These are phyloP conservation scores for Entomortierella lignicola DNA, from an alignment of 192 early-diverging fungal species.

Conservation along the genomic window DNA sequence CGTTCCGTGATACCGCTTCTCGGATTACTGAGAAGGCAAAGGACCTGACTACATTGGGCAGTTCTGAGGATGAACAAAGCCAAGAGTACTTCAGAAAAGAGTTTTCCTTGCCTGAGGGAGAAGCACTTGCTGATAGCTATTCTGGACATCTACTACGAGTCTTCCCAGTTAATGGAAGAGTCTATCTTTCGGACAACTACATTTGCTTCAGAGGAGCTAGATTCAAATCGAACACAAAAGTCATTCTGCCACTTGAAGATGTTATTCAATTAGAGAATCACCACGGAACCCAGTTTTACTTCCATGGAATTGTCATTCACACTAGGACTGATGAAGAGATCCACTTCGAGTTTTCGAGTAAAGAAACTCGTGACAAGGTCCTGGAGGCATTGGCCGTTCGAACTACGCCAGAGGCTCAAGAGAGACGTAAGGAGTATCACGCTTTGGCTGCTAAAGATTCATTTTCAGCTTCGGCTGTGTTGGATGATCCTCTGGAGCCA, in stretches of 20 bases:
- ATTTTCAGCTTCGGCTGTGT: slow-evolving; percentile 25
- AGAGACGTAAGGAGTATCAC: slow-evolving; percentile 17
- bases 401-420: slow-evolving; percentile 32
- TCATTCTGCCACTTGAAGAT: slow-evolving; percentile 68
- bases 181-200: slow-evolving; percentile 72
- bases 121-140: slow-evolving; percentile 60
- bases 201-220: slow-evolving; percentile 71
- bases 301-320: slow-evolving; percentile 58
- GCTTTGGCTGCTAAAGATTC: slow-evolving; percentile 32
- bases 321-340: slow-evolving; percentile 64
- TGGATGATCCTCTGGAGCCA: slow-evolving; percentile 43
- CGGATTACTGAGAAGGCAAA: background rate
- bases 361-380: slow-evolving; percentile 32
- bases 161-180: slow-evolving; percentile 66
- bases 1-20: background rate
- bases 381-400: slow-evolving; percentile 29
- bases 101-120: slow-evolving; percentile 68
- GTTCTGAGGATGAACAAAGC: background rate
- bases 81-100: slow-evolving; percentile 60
- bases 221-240: slow-evolving; percentile 61
- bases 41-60: background rate
- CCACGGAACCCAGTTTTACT: slow-evolving; percentile 53
- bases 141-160: slow-evolving; percentile 60
- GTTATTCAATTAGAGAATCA: slow-evolving; percentile 59
- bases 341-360: slow-evolving; percentile 66